Conservation (phyloP, 306 rosid genomes). For the Gleditsia sinensis region DNA sequence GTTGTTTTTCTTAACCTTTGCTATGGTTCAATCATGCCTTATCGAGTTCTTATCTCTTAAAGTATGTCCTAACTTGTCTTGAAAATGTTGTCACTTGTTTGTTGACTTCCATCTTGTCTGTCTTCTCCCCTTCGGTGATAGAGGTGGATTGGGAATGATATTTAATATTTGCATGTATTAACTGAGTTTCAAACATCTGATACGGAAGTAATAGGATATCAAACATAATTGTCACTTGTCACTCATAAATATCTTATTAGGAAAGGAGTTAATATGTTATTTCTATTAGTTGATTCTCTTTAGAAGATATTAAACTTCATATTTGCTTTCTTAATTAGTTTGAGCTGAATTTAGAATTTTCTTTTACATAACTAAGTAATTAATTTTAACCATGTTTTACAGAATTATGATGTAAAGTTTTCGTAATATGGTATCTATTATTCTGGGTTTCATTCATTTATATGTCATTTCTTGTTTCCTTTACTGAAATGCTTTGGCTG, state of each 20-base stretch:
- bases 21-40: not conserved
- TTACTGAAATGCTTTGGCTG: no score
- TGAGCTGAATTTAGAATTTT: no score
- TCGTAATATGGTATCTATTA: no score
- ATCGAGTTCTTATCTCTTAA: not conserved
- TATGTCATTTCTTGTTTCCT: no score
- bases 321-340: no score
- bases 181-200: not conserved
- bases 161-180: not conserved
- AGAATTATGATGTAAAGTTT: no score
- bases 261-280: not conserved
- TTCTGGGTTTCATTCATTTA: no score
- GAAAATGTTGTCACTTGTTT: constrained; percentile 7
- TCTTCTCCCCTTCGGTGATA: not conserved
- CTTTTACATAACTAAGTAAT: no score
- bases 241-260: not conserved
- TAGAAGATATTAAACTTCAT: no score
- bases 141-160: not conserved
- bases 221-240: not conserved
- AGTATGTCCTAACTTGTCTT: not conserved
- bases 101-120: not conserved
- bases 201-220: not conserved
- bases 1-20: not conserved
- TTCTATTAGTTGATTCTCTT: no score
- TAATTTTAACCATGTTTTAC: no score